These are phyloP conservation scores for Pichia phayaonensis DNA, from an alignment of 805 yeast genomes.

Conservation along the genomic window DNA sequence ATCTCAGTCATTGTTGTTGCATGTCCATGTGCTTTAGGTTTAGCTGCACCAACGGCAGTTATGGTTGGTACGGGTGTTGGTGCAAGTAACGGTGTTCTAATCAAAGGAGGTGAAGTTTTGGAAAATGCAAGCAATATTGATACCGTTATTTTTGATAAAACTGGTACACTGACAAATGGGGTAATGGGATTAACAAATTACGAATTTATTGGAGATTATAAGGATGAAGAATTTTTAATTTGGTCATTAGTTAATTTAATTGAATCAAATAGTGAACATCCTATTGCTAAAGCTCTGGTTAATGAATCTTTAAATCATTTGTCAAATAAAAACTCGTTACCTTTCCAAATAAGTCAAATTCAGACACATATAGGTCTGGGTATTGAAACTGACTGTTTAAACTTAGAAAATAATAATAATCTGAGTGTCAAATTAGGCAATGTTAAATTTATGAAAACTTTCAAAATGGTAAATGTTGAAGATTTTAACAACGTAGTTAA, in stretches of 20 bases:
- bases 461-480: slow-evolving; percentile 14
- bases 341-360: slow-evolving; percentile 27
- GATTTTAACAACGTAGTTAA: slow-evolving; percentile 13
- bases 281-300: slow-evolving; percentile 69
- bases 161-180: slow-evolving; percentile 92
- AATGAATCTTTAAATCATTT: slow-evolving; percentile 20
- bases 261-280: slow-evolving; percentile 79
- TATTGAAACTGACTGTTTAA: slow-evolving; percentile 23
- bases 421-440: slow-evolving; percentile 47
- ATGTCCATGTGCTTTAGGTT: slow-evolving; percentile 96
- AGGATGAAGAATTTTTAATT: slow-evolving; percentile 20
- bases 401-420: slow-evolving; percentile 16
- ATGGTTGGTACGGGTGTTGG: slow-evolving; percentile 99
- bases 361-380: slow-evolving; percentile 40
- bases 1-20: slow-evolving; percentile 95
- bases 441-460: slow-evolving; percentile 30
- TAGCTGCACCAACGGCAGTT: slow-evolving; percentile 97
- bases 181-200: slow-evolving; percentile 43
- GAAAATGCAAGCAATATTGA: slow-evolving; percentile 63
- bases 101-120: slow-evolving; percentile 87
- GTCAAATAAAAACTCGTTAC: not conserved
- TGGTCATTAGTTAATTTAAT: slow-evolving; percentile 52
- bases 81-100: slow-evolving; percentile 79
- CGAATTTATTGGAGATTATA: slow-evolving; percentile 13
- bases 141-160: slow-evolving; percentile 80